Evolutionary conservation across 2,329 filamentous ascomycete species (phyloP), one percentile per base, ranked within the genome.

Genomic region (Fusarium sp.): DNA sequence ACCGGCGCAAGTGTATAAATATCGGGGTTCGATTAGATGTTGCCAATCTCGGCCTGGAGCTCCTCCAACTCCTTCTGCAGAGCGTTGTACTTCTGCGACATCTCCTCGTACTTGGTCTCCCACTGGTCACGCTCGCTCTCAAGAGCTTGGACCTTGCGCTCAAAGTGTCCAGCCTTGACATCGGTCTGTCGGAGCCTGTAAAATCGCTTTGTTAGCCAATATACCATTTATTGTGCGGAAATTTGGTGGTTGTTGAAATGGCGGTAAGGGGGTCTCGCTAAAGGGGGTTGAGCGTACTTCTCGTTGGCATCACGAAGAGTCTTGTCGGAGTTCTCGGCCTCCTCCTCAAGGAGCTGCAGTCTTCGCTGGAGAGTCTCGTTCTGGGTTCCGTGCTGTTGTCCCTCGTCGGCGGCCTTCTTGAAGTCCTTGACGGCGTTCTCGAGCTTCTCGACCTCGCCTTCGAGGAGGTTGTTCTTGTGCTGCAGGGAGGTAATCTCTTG

Each of bases 91-190:
- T 98, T 97, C 89, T 94, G 92, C 76, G 91, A 83, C 92, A 97
- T 97, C 82, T 98, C 95, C 85, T 98, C 96, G 85, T 97, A 98
- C 87, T 99, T 98, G 83, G 87, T 81, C 87, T 98, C 96, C 94
- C 94, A 98, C 83, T 94, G 90, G 83, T 98, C 94, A 78, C 93
- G 92, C 81, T 94, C 89, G 79, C 89, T 87, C 86, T 99, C 96
- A 79, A 98, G 90, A 77, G 96, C 95, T 84, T 98, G 93, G 76
- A 98, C 96, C 88, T 98, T 98, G 85, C 96, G 96, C 87, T 99
- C 96, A 84, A 95, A 98, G 87, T 99, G 95, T 78, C 95, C 96
- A 78, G 95, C 94, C 88, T 98, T 98, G 85, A 98, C 94, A 82
- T 99, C 96, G 85, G 96, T 98, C 86, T 97, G 94, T 82, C 96